phyloP scores from a whole-genome alignment of 139 green algal genomes.

The Tetradesmus obliquus region DNA sequence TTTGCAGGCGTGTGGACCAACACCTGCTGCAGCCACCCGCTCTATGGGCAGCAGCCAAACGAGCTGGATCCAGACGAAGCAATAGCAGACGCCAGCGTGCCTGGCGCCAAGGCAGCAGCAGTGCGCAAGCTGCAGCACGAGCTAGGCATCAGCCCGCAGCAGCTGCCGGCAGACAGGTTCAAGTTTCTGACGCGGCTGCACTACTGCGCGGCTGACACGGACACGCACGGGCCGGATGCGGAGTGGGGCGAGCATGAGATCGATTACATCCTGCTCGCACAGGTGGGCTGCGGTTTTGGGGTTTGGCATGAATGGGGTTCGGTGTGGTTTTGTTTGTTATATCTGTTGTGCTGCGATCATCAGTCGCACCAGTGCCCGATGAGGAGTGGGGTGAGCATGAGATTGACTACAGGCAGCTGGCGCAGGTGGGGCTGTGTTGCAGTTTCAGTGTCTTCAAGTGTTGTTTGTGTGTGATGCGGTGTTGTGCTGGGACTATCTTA shows the following conservation, averaged over 20 bases:
- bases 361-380: slow-evolving; percentile 12
- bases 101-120: slow-evolving; percentile 79
- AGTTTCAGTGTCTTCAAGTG: no score
- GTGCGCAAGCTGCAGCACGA: slow-evolving; percentile 93
- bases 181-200: slow-evolving; percentile 92
- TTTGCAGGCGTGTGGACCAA: slow-evolving; percentile 71
- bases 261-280: slow-evolving; percentile 94
- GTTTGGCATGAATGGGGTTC: not conserved
- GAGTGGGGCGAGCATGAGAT: slow-evolving; percentile 95
- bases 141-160: slow-evolving; percentile 81
- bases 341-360: not conserved
- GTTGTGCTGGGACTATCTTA: not conserved
- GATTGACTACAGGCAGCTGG: slow-evolving; percentile 96
- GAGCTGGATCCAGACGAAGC: slow-evolving; percentile 70
- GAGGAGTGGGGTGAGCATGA: slow-evolving; percentile 92
- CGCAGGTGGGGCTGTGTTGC: not conserved
- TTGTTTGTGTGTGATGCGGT: not conserved
- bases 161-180: slow-evolving; percentile 67
- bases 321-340: slow-evolving; percentile 45
- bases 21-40: slow-evolving; percentile 96
- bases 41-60: slow-evolving; percentile 82
- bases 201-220: slow-evolving; percentile 90
- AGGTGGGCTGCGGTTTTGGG: not conserved
- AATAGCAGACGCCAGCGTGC: slow-evolving; percentile 52
- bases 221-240: slow-evolving; percentile 61